These are phyloP conservation scores for Daldinia loculata DNA, from an alignment of 495 filamentous ascomycete species.

Conservation along the genomic window DNA sequence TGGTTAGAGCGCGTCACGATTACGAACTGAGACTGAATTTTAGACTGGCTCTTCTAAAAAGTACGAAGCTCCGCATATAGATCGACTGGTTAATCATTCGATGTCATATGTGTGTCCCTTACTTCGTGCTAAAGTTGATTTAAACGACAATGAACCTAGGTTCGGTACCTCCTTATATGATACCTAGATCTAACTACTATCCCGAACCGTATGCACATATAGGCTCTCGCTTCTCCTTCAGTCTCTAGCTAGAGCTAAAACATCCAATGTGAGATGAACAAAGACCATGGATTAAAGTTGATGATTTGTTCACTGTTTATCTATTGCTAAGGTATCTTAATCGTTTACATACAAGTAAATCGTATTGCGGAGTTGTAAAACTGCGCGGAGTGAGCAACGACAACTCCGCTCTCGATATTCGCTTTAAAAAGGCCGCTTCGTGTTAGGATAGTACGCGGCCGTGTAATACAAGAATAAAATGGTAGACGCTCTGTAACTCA, in stretches of 20 bases:
- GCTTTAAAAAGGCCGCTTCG: constrained; percentile 9
- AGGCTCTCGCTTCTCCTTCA: background rate
- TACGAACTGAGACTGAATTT: constrained; percentile 15
- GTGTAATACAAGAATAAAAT: constrained; percentile 15
- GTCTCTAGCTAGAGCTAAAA: background rate
- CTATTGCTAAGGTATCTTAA: constrained; percentile 13
- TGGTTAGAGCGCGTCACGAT: constrained; percentile 32
- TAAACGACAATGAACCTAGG: background rate
- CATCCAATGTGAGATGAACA: background rate
- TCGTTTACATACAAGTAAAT: constrained; percentile 8
- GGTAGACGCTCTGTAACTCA: background rate
- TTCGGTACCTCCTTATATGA: background rate
- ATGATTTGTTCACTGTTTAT: background rate
- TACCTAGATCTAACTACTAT: background rate
- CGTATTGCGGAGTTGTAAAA: background rate
- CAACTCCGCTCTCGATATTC: constrained; percentile 7
- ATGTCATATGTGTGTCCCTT: background rate
- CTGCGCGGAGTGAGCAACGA: background rate
- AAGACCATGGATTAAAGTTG: background rate
- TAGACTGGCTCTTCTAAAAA: background rate
- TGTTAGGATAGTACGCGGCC: background rate
- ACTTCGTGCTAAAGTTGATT: background rate
- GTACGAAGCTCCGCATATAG: background rate
- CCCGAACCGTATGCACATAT: background rate
- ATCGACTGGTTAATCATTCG: background rate